Evolutionary conservation across 2,329 filamentous ascomycete genomes (phyloP).

Genomic region (Pseudogymnoascus sp.): DNA sequence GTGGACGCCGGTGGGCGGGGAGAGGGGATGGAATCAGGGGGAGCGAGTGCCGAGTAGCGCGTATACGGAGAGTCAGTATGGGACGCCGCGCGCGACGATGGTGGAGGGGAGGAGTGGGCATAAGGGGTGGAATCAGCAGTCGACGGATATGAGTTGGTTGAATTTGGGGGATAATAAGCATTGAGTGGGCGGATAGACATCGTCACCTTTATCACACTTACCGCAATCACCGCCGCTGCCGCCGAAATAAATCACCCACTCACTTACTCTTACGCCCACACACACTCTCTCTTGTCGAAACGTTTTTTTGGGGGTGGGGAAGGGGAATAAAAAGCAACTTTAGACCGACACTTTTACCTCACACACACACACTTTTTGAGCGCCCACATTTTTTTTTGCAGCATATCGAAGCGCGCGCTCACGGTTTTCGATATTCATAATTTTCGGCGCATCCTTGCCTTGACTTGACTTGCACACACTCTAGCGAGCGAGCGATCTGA

Average conservation of each 20-base stretch:
- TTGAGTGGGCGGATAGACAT: background rate
- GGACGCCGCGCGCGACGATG: slow-evolving; percentile 28
- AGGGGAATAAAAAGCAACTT: background rate
- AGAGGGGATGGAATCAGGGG: slow-evolving; percentile 35
- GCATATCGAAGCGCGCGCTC: background rate
- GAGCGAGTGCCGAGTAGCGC: slow-evolving; percentile 44
- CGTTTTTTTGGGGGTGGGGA: background rate
- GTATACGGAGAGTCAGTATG: slow-evolving; percentile 40
- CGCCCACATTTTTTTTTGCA: background rate
- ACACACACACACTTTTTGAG: background rate
- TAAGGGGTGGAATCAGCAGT: slow-evolving; percentile 38
- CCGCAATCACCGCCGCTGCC: background rate
- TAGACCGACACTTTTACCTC: background rate
- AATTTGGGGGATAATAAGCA: slow-evolving; percentile 48
- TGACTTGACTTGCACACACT: background rate
- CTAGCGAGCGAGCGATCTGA: background rate
- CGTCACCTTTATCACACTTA: background rate
- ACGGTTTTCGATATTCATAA: background rate
- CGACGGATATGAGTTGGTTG: slow-evolving; percentile 67
- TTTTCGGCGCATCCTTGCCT: background rate
- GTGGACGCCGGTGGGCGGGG: slow-evolving; percentile 24
- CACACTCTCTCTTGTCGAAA: background rate
- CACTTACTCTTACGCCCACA: background rate
- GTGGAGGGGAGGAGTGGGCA: slow-evolving; percentile 17
- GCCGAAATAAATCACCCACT: background rate